Percentiles rank a stretch among this genome's conserved stretches.
These are phyloP conservation scores for Solanum tarijense DNA, from an alignment of 257 asterid species.

Conservation along the genomic window DNA sequence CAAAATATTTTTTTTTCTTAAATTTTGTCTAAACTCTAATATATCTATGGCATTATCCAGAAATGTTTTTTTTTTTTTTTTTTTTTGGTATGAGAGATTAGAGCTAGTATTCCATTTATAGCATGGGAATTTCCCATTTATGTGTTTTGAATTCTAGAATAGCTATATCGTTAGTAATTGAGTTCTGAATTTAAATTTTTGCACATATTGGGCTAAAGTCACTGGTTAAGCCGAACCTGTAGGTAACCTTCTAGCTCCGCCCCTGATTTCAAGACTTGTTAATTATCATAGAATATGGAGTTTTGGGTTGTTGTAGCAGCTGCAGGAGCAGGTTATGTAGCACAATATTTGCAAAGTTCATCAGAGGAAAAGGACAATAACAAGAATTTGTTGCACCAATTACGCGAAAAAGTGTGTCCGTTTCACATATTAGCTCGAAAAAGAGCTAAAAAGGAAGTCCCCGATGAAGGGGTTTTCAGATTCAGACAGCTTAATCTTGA, in stretches of 20 bases:
- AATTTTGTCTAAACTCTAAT: neutral
- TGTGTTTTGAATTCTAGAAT: neutral
- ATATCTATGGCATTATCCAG: neutral
- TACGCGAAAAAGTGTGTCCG: slow-evolving; percentile 53
- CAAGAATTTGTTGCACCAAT: slow-evolving; percentile 44
- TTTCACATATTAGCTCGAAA: slow-evolving; percentile 32
- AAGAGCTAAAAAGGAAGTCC: slow-evolving; percentile 3
- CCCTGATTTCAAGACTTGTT: neutral
- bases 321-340: slow-evolving; percentile 69
- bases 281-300: slow-evolving; percentile 27
- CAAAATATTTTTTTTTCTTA: too few species aligned
- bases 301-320: slow-evolving; percentile 83
- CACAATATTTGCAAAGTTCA: slow-evolving; percentile 43
- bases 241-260: neutral
- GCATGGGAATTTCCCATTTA: neutral
- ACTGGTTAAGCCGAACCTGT: neutral
- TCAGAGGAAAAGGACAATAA: slow-evolving; percentile 30
- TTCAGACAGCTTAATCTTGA: neutral
- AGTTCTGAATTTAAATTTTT: neutral
- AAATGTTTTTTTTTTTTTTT: too few species aligned
- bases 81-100: neutral
- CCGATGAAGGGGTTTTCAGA: slow-evolving; percentile 3
- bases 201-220: neutral
- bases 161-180: neutral
- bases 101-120: neutral